phyloP scores from a whole-genome alignment of 192 early-diverging fungal species.

The Dimargaris verticillata region DNA sequence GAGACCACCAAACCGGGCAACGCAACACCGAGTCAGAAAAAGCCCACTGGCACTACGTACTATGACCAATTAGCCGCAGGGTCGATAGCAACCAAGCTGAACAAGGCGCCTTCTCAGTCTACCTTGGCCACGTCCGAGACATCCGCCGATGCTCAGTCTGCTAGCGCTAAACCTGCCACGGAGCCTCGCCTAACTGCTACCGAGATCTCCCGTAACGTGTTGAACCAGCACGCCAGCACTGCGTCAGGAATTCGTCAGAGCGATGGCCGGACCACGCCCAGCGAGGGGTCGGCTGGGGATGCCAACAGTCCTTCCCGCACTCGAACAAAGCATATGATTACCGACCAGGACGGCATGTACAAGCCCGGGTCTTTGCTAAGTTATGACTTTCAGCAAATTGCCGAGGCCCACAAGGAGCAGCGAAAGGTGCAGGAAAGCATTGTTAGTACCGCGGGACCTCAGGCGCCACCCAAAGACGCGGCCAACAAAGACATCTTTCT shows the following conservation, averaged over 20 bases:
- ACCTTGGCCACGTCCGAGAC: not conserved
- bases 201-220: not conserved
- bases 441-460: not conserved
- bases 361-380: constrained; percentile 10
- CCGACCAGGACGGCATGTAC: not conserved
- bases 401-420: constrained; percentile 10
- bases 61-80: not conserved
- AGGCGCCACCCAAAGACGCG: not conserved
- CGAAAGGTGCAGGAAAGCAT: not conserved
- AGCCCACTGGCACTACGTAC: not conserved
- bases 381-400: constrained; percentile 11
- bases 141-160: not conserved
- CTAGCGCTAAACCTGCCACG: not conserved
- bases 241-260: not conserved
- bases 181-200: not conserved
- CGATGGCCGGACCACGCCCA: not conserved
- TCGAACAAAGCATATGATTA: too few species aligned
- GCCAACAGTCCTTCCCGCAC: not conserved
- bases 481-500: constrained; percentile 5
- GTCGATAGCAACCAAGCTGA: too few species aligned
- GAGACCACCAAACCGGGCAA: not conserved
- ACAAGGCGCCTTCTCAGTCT: not conserved
- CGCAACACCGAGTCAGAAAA: not conserved
- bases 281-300: not conserved
- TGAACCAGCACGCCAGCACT: not conserved